Percentiles rank a stretch among this genome's conserved stretches.
These are phyloP conservation scores for Malassezia obtusa DNA, from an alignment of 1,284 basidiomycete species.

Conservation along the genomic window DNA sequence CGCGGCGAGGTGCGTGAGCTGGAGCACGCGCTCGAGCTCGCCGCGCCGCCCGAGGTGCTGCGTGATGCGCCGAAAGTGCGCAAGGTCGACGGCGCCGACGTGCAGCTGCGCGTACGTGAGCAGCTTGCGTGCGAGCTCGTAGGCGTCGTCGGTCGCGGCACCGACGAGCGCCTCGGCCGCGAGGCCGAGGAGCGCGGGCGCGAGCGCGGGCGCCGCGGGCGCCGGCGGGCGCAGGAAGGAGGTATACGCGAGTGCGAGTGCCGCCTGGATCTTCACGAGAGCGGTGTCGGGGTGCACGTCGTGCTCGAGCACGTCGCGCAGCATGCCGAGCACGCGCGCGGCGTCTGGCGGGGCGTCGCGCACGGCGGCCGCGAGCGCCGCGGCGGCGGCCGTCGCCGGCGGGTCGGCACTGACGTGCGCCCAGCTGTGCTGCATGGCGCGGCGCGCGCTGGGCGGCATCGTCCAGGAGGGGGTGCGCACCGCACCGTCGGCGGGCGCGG, in stretches of 20 bases:
- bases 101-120: slow-evolving; percentile 12
- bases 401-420: neutral
- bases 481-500: neutral
- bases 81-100: slow-evolving; percentile 1
- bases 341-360: neutral
- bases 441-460: neutral
- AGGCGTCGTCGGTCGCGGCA: neutral
- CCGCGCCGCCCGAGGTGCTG: slow-evolving; percentile 1
- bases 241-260: slow-evolving; percentile 12
- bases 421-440: neutral
- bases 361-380: neutral
- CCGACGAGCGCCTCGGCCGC: slow-evolving; percentile 10
- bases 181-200: slow-evolving; percentile 3
- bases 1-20: slow-evolving; percentile 4
- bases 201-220: neutral
- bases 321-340: neutral
- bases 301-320: neutral
- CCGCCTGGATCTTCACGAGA: neutral
- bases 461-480: neutral
- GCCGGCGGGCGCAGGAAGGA: neutral
- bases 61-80: slow-evolving; percentile 9
- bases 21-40: neutral
- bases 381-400: neutral
- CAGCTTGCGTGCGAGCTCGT: slow-evolving; percentile 12
- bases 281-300: neutral